Base-by-base conservation (phyloP, 176 grass and related monocot genomes). In the Aegilops speltoides region DNA sequence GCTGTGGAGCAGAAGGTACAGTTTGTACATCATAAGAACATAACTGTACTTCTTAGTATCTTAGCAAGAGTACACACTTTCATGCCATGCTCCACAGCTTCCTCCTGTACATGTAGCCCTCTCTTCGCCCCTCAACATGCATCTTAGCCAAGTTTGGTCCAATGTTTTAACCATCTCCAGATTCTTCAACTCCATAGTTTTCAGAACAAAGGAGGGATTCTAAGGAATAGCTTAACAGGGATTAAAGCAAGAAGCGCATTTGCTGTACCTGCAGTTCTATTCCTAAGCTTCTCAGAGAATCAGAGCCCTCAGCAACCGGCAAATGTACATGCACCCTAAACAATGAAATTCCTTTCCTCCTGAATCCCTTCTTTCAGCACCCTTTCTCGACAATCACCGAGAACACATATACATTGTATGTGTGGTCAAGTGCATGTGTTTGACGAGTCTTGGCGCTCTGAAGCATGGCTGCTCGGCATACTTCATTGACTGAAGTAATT, bases 341-440 rank as follows among this genome's bases (percentile, higher is more conserved):
- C 5, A 95, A 89, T 22, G 91, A 64, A 37, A 87, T 93, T 28
- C 95, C 87, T 78, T 59, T 59, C 56, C 56, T 98, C 93, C 82
- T 98, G 93, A 80, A 93, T 93, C 79, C 90, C 95, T 84, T 93
- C 93, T 78, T 93, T 89, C 80, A 95, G 59, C 79, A 98, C 68
- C 62, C 80, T 92, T 86, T 91, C 93, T 45, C 89, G 83, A 81
- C 81, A 93, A 83, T 82, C 90, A 88, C 37, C 13, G 80, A 95
- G 83, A 85, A 91, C 89, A 15, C 73, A 79, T 95, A 95, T 29
- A 31, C 29, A 29, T 29, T 29, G 1, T 29, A 29, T 29, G 29
- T 29, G 29, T 29, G 29, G 29, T 29, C 29, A 29, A 29, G 29
- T 29, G 29, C 29, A 29, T 29, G 2, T 29, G 29, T 29, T 29